Conservation (phyloP, 352 stramenopile genomes). For the Phytopythium helicoides region DNA sequence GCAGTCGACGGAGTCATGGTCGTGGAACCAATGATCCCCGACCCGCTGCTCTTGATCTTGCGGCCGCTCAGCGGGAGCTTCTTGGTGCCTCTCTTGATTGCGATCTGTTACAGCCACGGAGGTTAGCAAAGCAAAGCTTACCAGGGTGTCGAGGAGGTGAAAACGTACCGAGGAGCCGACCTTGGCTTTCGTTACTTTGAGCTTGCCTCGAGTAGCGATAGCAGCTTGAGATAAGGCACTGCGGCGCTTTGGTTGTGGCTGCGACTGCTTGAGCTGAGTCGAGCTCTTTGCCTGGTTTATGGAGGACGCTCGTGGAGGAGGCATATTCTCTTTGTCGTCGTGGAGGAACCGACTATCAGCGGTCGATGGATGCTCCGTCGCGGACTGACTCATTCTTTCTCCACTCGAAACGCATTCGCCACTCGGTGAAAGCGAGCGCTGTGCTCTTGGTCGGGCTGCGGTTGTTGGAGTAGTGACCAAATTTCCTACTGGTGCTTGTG, state of each 20-base stretch:
- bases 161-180: too few relatives aligned
- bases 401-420: too few relatives aligned
- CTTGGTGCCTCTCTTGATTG: slow-evolving; percentile 15
- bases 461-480: not conserved
- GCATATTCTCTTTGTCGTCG: not conserved
- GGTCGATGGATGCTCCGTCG: slow-evolving; percentile 5
- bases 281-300: slow-evolving; percentile 5
- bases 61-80: slow-evolving; percentile 10
- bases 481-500: not conserved
- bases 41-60: not conserved
- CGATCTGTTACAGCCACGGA: not conserved
- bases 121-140: too few relatives aligned
- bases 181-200: not conserved
- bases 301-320: too few relatives aligned
- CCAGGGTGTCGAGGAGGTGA: too few relatives aligned
- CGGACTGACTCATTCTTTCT: not conserved
- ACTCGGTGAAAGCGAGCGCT: too few relatives aligned
- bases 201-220: not conserved
- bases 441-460: not conserved
- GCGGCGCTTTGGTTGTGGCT: slow-evolving; percentile 4
- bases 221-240: slow-evolving; percentile 11
- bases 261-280: slow-evolving; percentile 3
- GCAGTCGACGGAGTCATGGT: slow-evolving; percentile 11
- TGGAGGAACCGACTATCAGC: not conserved
- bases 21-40: slow-evolving; percentile 1